Conservation (phyloP, 2,329 filamentous ascomycete species). For the Parascedosporium putredinis region DNA sequence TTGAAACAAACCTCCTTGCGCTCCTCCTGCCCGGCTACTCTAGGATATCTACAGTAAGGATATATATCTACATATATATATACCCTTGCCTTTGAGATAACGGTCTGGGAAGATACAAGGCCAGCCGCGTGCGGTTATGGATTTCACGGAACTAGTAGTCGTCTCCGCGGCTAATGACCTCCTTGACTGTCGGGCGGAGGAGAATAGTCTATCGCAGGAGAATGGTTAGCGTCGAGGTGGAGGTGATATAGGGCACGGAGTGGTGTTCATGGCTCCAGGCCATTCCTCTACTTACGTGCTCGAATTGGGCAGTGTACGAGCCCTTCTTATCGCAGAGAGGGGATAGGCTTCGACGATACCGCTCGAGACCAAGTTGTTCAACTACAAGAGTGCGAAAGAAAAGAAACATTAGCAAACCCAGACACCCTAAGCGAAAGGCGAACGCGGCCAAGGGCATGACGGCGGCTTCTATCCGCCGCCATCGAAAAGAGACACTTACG, state of each 20-base stretch:
- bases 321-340: constrained; percentile 78
- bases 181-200: constrained; percentile 63
- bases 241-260: background rate
- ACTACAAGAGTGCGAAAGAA: constrained; percentile 35
- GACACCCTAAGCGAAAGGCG: no score
- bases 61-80: no score
- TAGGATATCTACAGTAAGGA: no score
- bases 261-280: no score
- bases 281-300: constrained; percentile 71
- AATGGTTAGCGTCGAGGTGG: background rate
- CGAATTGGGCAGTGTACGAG: constrained; percentile 78
- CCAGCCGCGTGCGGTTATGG: background rate
- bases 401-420: background rate
- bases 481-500: no score
- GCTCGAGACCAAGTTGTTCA: constrained; percentile 68
- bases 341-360: constrained; percentile 80
- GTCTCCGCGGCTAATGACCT: constrained; percentile 68
- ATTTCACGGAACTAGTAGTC: constrained; percentile 44
- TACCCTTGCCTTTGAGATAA: no score
- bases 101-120: no score
- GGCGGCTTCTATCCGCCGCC: no score
- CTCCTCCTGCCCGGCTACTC: no score
- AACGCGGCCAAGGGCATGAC: no score
- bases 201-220: constrained; percentile 49
- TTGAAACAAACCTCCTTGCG: no score